Base-by-base conservation (phyloP, 202 grass and related monocot species). In the Miscanthus sacchariflorus region DNA sequence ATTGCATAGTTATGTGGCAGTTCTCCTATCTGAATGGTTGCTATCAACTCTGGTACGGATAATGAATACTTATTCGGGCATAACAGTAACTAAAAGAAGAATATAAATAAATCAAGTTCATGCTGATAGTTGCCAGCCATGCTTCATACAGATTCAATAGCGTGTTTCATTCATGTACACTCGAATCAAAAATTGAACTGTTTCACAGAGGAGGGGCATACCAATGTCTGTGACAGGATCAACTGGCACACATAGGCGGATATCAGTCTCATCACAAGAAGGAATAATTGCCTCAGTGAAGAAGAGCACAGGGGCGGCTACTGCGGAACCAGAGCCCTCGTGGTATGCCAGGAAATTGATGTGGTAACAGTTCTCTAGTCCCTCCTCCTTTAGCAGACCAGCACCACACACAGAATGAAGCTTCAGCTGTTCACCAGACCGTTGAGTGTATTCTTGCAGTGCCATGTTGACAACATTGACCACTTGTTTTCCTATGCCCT, bases 291-390 rank as follows among this genome's bases (percentile, higher is more conserved):
- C 77, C 39, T 80, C 77, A 27, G 39, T 28, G 77, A 80, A 80
- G 77, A 67, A 80, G n/a, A 80, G 59, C 39, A 66, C 23, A 66
- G 77, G 77, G 3, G 23, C 7, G 0, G 23, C 12, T 27, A 3
- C 12, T 46, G 11, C 11, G 44, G 44, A 64, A 65, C 21, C 77
- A 79, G 77, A 79, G 77, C 7, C 54, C 77, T 1, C 2, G 11
- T 44, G 39, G 12, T 80, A 80, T 1, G 77, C 59, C 59, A 65
- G 39, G 77, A 80, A 80, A 80, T 66, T 80, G 38, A 80, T 66
- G 58, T 80, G 59, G 39, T 80, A 80, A 66, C 8, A 43, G 7
- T 64, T 39, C 23, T 63, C 4, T 4, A 5, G 35, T 2, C 56
- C 76, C 76, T 78, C 10, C 54, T 50, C 44, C 72, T 63, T 42